Conservation (phyloP, 2,329 filamentous ascomycete species). For the Fusarium irregulare region DNA sequence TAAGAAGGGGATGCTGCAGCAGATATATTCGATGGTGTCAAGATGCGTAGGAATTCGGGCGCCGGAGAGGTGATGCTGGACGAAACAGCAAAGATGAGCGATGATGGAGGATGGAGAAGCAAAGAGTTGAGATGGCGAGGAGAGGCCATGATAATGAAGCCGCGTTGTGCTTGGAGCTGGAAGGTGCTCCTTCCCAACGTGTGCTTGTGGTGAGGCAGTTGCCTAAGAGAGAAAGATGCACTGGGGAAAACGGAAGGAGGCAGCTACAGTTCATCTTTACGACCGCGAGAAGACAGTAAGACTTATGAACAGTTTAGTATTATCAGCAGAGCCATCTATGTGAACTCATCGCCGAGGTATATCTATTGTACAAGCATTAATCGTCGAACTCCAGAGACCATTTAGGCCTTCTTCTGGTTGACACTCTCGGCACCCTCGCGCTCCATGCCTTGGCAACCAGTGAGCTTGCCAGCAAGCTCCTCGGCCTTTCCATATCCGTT, state of each 20-base stretch:
- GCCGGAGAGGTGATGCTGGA: conserved; percentile 15
- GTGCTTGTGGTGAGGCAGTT: not conserved
- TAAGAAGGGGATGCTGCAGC: conserved; percentile 15
- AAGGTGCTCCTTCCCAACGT: not conserved
- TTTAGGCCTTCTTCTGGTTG: conserved; percentile 49
- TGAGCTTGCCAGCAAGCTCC: conserved; percentile 70
- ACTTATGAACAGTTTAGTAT: not conserved
- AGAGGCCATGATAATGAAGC: no score
- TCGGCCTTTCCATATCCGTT: conserved; percentile 72
- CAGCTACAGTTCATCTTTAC: not conserved
- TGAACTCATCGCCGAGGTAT: not conserved
- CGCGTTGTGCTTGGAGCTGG: not conserved
- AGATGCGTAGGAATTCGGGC: conserved; percentile 20
- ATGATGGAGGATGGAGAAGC: conserved; percentile 18
- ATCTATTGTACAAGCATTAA: conserved; percentile 21
- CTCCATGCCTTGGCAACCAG: conserved; percentile 77
- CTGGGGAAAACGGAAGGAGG: not conserved
- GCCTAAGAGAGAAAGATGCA: not conserved
- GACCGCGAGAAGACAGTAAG: fast-evolving
- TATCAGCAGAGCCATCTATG: not conserved
- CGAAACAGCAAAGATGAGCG: conserved; percentile 5
- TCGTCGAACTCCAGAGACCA: not conserved
- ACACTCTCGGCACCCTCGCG: conserved; percentile 68
- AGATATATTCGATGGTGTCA: conserved; percentile 8
- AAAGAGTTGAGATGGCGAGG: not conserved